These are phyloP conservation scores for Dispira simplex DNA, from an alignment of 192 early-diverging fungal species.

Conservation along the genomic window DNA sequence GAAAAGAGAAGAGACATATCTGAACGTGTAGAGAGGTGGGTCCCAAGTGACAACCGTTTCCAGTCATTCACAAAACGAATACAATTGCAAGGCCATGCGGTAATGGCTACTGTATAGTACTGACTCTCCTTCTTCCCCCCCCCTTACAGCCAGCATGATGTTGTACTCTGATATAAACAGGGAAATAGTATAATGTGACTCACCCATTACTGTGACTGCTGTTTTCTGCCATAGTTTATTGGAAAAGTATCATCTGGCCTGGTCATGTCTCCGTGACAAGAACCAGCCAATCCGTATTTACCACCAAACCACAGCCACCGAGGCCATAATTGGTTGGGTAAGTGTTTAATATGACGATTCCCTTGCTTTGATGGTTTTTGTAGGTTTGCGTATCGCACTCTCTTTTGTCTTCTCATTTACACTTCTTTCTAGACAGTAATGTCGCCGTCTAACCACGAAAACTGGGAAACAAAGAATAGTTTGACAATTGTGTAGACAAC, in stretches of 20 bases:
- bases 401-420: too few species aligned
- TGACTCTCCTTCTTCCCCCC: not conserved
- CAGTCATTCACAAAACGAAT: not conserved
- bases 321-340: conserved; percentile 51
- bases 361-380: not conserved
- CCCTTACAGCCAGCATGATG: conserved; percentile 16
- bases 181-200: conserved; percentile 25
- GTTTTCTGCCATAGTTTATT: conserved; percentile 25
- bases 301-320: conserved; percentile 30
- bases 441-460: too few species aligned
- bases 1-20: too few species aligned
- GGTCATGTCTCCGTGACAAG: conserved; percentile 36
- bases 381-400: not conserved
- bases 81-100: too few species aligned
- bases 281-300: conserved; percentile 34
- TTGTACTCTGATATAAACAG: conserved; percentile 24
- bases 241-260: conserved; percentile 40
- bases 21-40: too few species aligned
- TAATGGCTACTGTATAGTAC: too few species aligned
- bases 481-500: too few species aligned
- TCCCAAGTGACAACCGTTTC: too few species aligned
- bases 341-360: conserved; percentile 1
- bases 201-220: conserved; percentile 16
- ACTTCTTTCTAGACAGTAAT: too few species aligned
- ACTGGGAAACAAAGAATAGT: too few species aligned